Base-by-base conservation (phyloP, 441 rosid species). In the Pelargonium myrrhifolium region DNA sequence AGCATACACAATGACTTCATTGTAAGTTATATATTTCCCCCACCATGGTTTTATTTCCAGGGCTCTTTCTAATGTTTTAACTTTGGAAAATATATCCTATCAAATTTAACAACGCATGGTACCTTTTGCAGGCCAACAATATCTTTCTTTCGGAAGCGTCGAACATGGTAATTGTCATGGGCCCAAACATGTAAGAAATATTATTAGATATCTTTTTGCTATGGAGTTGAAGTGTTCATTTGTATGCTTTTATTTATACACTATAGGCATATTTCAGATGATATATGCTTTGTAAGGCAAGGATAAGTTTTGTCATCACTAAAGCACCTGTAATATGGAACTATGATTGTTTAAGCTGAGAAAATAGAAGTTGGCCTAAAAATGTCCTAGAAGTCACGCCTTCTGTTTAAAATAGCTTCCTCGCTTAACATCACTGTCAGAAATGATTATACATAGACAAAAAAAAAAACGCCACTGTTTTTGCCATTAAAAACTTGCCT, bases 141-240 rank as follows among this genome's bases (percentile, higher is more conserved):
- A 81, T 94, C 80, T 94, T 94, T 76, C 78, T 94, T 72, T 88
- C 99, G 66, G 96, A 92, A 82, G 97, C 97, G 78, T 81, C 97
- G 71, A 94, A 94, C 81, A 81, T 94, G 94, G 77, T 94, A 77
- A 82, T 92, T 76, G 88, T 92, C 77, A 86, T 76, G 76, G 99
- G 99, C 73, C 99, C 97, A 75, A 94, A 94, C 85, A 94, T 92
- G 99, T 92, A 83, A 84, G 93, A 67, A 66, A 68, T 69, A 64
- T 64, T 72, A 6, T 68, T 67, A 53, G 69, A 62, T 59, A 59
- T 66, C 65, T 60, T 31, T 37, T 35, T 68, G 26, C 15, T 56
- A 39, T 64, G 65, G 49, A 22, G 58, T 37, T 69, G 56, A 65
- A 70, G 20, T 55, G 37, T 31, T 5, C 7, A 26, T 22, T 55